phyloP scores from a whole-genome alignment of 129 eudicot genomes.

The Ambrosia trifida region DNA sequence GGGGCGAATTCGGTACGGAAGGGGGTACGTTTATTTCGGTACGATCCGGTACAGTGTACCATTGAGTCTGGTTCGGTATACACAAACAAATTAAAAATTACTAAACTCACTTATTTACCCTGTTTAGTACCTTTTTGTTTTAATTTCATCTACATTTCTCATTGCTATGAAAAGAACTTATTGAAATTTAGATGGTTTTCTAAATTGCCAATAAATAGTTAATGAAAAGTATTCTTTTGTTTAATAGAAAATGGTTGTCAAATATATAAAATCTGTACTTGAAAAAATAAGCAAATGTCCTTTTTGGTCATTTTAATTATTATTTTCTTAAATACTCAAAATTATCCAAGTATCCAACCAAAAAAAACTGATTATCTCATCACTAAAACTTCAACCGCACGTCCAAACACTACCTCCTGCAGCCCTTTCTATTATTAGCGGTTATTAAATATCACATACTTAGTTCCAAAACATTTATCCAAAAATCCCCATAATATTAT shows the following conservation, averaged over 20 bases:
- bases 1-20: too few relatives aligned
- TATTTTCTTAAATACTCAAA: background rate
- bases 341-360: background rate
- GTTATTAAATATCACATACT: background rate
- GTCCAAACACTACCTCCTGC: conserved; percentile 9
- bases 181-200: background rate
- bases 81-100: background rate
- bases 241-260: background rate
- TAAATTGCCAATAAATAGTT: background rate
- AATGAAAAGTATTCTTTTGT: background rate
- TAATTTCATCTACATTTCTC: conserved; percentile 1
- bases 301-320: background rate
- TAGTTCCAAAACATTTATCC: background rate
- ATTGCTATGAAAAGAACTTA: background rate
- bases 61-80: too few relatives aligned
- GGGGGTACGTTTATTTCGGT: too few relatives aligned
- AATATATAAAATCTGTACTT: background rate
- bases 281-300: background rate
- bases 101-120: background rate
- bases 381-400: background rate
- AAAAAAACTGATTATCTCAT: background rate
- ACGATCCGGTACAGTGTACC: too few relatives aligned
- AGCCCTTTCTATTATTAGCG: background rate
- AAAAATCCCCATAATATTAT: background rate
- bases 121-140: background rate